These are phyloP conservation scores for Helicostylum pulchrum DNA, from an alignment of 192 early-diverging fungal species.

Conservation along the genomic window DNA sequence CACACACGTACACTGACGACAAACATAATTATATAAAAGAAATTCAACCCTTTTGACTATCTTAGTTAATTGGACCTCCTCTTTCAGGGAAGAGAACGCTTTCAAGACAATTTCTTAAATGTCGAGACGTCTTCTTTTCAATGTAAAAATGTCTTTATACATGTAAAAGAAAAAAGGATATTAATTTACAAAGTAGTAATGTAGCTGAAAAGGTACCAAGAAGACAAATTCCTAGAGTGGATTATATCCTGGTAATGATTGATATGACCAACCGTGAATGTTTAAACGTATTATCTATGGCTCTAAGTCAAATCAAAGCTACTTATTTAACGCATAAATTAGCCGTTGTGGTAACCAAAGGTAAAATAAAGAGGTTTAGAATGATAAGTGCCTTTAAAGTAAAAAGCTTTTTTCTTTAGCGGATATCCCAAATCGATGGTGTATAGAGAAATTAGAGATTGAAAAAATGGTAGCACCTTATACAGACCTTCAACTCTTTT, in stretches of 20 bases:
- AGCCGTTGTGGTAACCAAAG: constrained; percentile 18
- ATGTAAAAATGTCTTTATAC: constrained; percentile 25
- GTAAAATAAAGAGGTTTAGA: neutral
- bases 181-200: neutral
- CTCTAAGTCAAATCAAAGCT: constrained; percentile 3
- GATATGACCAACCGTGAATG: constrained; percentile 21
- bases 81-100: constrained; percentile 22
- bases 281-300: neutral
- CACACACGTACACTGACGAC: no score
- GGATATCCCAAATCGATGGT: neutral
- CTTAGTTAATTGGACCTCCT: constrained; percentile 20
- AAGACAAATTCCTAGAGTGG: neutral
- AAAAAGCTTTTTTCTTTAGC: neutral
- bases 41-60: neutral
- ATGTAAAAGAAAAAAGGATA: no score
- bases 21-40: neutral
- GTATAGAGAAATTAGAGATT: neutral
- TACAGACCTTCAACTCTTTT: neutral
- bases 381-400: neutral
- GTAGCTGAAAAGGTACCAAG: neutral
- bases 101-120: constrained; percentile 12
- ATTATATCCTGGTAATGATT: constrained; percentile 22
- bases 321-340: constrained; percentile 9
- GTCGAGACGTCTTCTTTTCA: constrained; percentile 14
- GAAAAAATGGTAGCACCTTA: neutral